Base-by-base conservation (phyloP, 768 basidiomycete species). In the Grammothele lineata region DNA sequence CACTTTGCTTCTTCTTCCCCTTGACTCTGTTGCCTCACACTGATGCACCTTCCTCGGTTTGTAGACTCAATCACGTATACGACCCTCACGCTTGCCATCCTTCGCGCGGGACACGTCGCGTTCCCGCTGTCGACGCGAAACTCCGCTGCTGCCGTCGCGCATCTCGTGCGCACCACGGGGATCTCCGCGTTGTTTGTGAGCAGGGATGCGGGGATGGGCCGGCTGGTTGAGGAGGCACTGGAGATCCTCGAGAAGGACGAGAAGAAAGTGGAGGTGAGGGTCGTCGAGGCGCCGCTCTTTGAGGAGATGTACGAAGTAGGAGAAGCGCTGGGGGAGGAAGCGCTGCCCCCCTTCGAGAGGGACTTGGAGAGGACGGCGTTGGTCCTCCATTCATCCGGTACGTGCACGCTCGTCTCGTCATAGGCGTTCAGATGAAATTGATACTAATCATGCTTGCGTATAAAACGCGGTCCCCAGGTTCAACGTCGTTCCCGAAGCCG, bases 401-500 rank as follows among this genome's bases (percentile, higher is more conserved):
- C 7, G 17, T 22, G 14, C 32, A 37, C 5, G n/a, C n/a, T 34
- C 30, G 43, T 4, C 30, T 22, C 15, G 7, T 24, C 14, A 19
- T 8, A 12, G 40, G 27, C 15, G 25, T 30, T 18, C 2, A 14
- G 38, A 8, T 25, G 38, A 8, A 25, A 14, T 25, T 19, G 26
- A 4, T n/a, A n/a, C n/a, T n/a, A n/a, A n/a, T n/a, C n/a, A n/a
- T n/a, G n/a, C n/a, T n/a, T n/a, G 40, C 23, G 23, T n/a, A 17
- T 4, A 26, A 15, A 6, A 11, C 24, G 12, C n/a, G 6, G 22
- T 14, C 27, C 21, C 14, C 24, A 46, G 64, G 65, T 14, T 64
- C 65, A 2, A 62, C 63, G 5, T 50, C 62, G 0, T 62, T 63
- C 44, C 62, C 63, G 2, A 66, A 64, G 44, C 56, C 61, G 2